Percentiles rank a stretch among this genome's conserved stretches.
Conservation (phyloP, 805 yeast species). For the Tetrapisispora taiwanensis region DNA sequence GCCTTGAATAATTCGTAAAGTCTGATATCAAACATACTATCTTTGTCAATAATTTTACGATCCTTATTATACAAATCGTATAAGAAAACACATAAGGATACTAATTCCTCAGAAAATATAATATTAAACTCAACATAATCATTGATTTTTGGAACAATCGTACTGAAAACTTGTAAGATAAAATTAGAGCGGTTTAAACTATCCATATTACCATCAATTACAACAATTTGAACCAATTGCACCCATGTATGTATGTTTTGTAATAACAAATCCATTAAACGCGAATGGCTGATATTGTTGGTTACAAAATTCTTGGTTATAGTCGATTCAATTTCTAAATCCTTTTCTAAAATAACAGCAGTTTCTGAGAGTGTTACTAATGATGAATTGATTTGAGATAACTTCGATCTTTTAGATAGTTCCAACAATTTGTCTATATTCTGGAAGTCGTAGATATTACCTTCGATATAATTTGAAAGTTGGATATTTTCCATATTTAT, state of each 20-base stretch:
- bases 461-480: slow-evolving; percentile 19
- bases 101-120: slow-evolving; percentile 61
- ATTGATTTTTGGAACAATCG: slow-evolving; percentile 63
- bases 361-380: too few species aligned
- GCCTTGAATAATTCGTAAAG: slow-evolving; percentile 63
- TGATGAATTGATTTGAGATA: background rate
- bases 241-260: slow-evolving; percentile 74
- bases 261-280: slow-evolving; percentile 44
- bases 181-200: slow-evolving; percentile 44
- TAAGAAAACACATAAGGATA: slow-evolving; percentile 63
- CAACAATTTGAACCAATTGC: slow-evolving; percentile 61
- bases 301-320: slow-evolving; percentile 28
- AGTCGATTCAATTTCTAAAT: slow-evolving; percentile 1
- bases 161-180: slow-evolving; percentile 66
- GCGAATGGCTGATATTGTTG: slow-evolving; percentile 37
- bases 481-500: slow-evolving; percentile 35
- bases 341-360: slow-evolving; percentile 7
- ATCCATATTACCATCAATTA: slow-evolving; percentile 48
- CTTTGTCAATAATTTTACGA: slow-evolving; percentile 24
- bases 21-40: slow-evolving; percentile 40
- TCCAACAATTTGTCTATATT: slow-evolving; percentile 31
- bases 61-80: slow-evolving; percentile 53
- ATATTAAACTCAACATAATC: slow-evolving; percentile 62
- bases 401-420: slow-evolving; percentile 14
- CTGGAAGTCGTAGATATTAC: slow-evolving; percentile 34